Evolutionary conservation across 441 rosid genomes (phyloP).

Genomic region (Populus hybrid): DNA sequence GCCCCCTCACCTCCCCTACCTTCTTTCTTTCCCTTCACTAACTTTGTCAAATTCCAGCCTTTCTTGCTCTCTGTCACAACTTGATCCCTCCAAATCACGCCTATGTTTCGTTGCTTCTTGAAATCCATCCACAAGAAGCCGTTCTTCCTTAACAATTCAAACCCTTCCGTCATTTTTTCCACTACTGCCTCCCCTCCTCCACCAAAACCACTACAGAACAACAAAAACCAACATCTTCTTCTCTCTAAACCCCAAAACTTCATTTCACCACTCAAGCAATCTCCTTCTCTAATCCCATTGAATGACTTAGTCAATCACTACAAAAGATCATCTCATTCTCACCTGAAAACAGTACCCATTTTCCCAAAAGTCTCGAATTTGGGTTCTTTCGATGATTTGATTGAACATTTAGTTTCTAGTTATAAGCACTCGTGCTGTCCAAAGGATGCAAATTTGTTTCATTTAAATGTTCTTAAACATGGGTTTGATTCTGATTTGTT

Average conservation of each 20-base stretch:
- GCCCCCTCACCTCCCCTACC: too few relatives aligned
- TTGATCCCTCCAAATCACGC: not conserved
- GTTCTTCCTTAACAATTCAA: not conserved
- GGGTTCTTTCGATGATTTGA: conserved; percentile 24
- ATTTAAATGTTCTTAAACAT: conserved; percentile 42
- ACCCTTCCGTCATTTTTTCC: conserved; percentile 16
- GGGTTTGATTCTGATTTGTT: conserved; percentile 56
- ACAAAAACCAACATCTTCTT: conserved; percentile 1
- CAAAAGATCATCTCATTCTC: conserved; percentile 16
- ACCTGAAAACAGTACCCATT: not conserved
- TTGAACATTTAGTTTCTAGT: conserved; percentile 32
- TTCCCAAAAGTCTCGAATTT: conserved; percentile 7
- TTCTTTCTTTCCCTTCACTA: not conserved
- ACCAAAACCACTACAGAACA: not conserved
- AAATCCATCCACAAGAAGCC: conserved; percentile 17
- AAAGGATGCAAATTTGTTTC: conserved; percentile 44
- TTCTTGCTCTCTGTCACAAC: not conserved
- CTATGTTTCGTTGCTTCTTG: conserved; percentile 29
- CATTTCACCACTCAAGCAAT: conserved; percentile 12
- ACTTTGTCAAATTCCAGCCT: not conserved
- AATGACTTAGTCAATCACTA: conserved; percentile 21
- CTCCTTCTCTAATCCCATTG: conserved; percentile 25
- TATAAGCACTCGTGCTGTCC: conserved; percentile 30
- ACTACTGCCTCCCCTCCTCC: conserved; percentile 11
- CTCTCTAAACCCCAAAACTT: conserved; percentile 13